phyloP scores from a whole-genome alignment of 2,329 filamentous ascomycete genomes.

The Diaporthe citri region DNA sequence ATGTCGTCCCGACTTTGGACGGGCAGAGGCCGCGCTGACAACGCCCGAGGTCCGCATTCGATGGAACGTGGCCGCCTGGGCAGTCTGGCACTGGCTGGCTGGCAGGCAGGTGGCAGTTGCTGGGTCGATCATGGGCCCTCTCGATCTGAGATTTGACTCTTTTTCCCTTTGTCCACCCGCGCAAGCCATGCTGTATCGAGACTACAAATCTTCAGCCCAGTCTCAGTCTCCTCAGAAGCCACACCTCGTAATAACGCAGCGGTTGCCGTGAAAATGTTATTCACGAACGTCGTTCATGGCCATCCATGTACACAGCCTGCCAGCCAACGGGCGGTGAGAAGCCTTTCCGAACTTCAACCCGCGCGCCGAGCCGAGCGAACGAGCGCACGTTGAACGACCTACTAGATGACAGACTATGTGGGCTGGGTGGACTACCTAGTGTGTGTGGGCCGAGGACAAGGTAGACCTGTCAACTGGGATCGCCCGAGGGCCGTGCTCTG shows the following conservation, averaged over 20 bases:
- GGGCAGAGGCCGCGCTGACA: constrained; percentile 18
- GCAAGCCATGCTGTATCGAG: background rate
- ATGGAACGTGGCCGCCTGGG: constrained; percentile 1
- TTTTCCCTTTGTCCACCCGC: background rate
- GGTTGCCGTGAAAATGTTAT: no score
- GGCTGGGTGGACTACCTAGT: background rate
- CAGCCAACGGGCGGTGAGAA: constrained; percentile 21
- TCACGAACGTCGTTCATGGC: no score
- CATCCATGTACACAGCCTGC: constrained; percentile 2
- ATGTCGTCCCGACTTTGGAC: constrained; percentile 11
- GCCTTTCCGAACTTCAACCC: constrained; percentile 3
- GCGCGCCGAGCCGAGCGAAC: constrained; percentile 21
- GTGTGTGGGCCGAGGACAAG: background rate
- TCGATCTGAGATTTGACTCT: background rate
- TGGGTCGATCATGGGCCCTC: background rate
- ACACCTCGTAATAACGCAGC: constrained; percentile 8
- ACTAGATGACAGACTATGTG: constrained; percentile 8
- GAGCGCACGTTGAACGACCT: background rate
- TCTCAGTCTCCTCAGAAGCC: background rate
- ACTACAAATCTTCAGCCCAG: background rate
- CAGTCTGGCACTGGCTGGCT: background rate
- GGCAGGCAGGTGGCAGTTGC: background rate
- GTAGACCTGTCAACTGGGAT: constrained; percentile 19
- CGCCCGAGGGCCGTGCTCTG: constrained; percentile 16
- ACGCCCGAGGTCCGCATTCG: constrained; percentile 8